These are phyloP conservation scores for Agmasoma carcini DNA, from an alignment of 371 early-diverging fungal species.

Conservation along the genomic window DNA sequence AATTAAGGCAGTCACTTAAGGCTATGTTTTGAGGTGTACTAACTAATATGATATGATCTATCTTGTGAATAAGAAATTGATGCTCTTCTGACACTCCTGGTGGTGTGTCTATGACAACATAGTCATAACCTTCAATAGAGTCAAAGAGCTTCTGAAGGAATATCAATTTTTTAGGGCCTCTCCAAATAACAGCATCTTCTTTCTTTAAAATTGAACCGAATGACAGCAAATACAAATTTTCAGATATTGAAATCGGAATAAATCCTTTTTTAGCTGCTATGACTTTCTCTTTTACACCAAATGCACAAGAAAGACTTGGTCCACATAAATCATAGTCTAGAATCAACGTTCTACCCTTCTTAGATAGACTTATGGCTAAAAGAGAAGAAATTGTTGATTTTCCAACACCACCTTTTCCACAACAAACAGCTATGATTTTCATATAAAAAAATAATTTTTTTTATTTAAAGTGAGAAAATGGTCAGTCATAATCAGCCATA, in stretches of 20 bases:
- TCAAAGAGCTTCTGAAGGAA: conserved; percentile 83
- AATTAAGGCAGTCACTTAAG: conserved; percentile 77
- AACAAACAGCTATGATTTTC: conserved; percentile 58
- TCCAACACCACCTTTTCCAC: conserved; percentile 97
- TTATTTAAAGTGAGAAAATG: too few species aligned
- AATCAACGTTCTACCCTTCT: conserved; percentile 62
- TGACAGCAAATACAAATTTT: conserved; percentile 68
- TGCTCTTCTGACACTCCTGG: conserved; percentile 98
- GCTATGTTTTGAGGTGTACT: conserved; percentile 94
- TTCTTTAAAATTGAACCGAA: conserved; percentile 79
- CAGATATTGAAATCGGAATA: conserved; percentile 36
- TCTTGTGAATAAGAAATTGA: conserved; percentile 61
- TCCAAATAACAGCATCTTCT: conserved; percentile 89
- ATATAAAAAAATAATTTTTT: too few species aligned
- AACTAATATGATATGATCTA: conserved; percentile 64
- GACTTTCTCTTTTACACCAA: conserved; percentile 72
- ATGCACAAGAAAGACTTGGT: conserved; percentile 80
- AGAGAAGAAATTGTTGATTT: conserved; percentile 62
- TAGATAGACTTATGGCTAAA: conserved; percentile 54
- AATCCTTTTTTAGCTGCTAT: conserved; percentile 45
- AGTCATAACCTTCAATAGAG: conserved; percentile 75
- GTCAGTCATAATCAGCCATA: too few species aligned
- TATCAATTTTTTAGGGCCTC: conserved; percentile 75
- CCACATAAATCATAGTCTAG: conserved; percentile 95
- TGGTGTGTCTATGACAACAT: conserved; percentile 85